Conservation (phyloP, 1,284 basidiomycete species). For the Kalmanozyma brasiliensis region DNA sequence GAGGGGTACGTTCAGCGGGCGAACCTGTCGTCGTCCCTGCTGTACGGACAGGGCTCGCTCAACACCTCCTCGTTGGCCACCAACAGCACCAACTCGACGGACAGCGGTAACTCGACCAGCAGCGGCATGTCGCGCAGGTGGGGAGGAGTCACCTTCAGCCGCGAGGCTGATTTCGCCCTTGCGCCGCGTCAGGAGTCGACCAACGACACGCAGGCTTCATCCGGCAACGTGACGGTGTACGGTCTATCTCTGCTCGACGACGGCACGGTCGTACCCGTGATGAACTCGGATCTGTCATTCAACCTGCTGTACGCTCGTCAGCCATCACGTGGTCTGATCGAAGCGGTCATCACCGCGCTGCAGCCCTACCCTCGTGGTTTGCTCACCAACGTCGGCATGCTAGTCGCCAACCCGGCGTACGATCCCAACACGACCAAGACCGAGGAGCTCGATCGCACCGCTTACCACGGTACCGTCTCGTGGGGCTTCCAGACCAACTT, state of each 20-base stretch:
- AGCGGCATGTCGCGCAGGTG: conserved; percentile 11
- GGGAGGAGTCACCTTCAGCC: conserved; percentile 9
- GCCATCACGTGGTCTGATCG: conserved; percentile 65
- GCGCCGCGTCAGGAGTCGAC: conserved; percentile 12
- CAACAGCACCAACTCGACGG: conserved; percentile 11
- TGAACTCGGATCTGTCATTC: conserved; percentile 70
- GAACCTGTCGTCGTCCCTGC: conserved; percentile 68
- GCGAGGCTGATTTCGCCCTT: conserved; percentile 13
- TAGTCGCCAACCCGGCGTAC: conserved; percentile 71
- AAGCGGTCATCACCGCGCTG: conserved; percentile 69
- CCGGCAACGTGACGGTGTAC: conserved; percentile 22
- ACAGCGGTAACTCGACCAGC: background rate
- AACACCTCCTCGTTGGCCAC: conserved; percentile 24
- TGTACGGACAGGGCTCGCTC: conserved; percentile 55
- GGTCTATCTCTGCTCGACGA: conserved; percentile 36
- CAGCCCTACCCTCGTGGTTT: conserved; percentile 70
- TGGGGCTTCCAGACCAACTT: conserved; percentile 71
- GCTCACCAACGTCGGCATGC: conserved; percentile 71
- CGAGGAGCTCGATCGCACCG: conserved; percentile 68
- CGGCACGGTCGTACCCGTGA: conserved; percentile 50
- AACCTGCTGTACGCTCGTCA: conserved; percentile 69
- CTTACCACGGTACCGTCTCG: conserved; percentile 71
- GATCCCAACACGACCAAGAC: conserved; percentile 69
- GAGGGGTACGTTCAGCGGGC: conserved; percentile 69
- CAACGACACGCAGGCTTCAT: conserved; percentile 2